A percentile compares a stretch with the other conserved stretches of the same genome.
Evolutionary conservation across 2,329 filamentous ascomycete genomes (phyloP).

Genomic region (Aspergillus candidus): DNA sequence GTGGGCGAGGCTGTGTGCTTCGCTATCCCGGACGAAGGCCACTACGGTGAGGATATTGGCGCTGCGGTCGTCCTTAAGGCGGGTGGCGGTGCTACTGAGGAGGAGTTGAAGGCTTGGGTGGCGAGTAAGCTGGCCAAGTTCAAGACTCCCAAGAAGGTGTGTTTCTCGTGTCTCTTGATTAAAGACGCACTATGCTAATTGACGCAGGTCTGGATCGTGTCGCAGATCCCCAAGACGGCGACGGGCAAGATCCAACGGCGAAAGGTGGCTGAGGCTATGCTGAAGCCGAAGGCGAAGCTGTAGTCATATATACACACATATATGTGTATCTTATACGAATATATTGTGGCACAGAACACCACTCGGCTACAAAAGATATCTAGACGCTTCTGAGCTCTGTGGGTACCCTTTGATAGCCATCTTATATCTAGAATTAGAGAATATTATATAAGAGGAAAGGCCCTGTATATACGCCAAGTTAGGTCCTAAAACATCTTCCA

Average conservation of each 20-base stretch:
- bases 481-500: no score
- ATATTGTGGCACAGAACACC: no score
- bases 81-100: conserved; percentile 50
- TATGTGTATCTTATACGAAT: neutral
- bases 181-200: neutral
- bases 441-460: no score
- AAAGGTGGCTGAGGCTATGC: conserved; percentile 80
- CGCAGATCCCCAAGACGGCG: conserved; percentile 85
- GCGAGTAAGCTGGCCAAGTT: conserved; percentile 69
- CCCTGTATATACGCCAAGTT: no score
- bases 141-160: conserved; percentile 76
- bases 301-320: conserved; percentile 23
- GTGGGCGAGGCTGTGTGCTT: conserved; percentile 78
- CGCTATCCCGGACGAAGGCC: conserved; percentile 66
- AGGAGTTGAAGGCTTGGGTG: conserved; percentile 64
- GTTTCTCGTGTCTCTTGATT: conserved; percentile 11
- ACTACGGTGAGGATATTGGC: conserved; percentile 77
- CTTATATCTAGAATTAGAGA: no score
- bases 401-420: no score
- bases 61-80: conserved; percentile 69
- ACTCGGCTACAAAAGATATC: no score
- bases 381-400: no score
- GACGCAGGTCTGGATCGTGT: conserved; percentile 66
- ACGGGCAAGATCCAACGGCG: conserved; percentile 82
- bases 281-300: conserved; percentile 49